These are phyloP conservation scores for Lachnellula suecica DNA, from an alignment of 2,329 filamentous ascomycete genomes.

Conservation along the genomic window DNA sequence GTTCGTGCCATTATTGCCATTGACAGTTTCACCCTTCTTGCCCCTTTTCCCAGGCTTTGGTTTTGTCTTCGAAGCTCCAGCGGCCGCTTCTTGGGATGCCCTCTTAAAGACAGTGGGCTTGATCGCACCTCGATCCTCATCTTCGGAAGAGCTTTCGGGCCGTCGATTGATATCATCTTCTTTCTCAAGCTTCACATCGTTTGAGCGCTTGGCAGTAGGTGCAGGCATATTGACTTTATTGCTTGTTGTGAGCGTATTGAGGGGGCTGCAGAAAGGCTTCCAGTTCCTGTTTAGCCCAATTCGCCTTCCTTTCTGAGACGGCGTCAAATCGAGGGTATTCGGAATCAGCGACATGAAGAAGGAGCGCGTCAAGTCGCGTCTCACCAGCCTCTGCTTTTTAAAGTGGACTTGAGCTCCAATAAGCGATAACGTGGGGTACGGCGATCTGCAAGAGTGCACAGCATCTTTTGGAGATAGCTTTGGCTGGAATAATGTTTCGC, in stretches of 20 bases:
- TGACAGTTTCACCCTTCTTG: neutral
- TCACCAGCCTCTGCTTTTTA: neutral
- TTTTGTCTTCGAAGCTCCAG: neutral
- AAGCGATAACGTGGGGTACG: slow-evolving; percentile 8
- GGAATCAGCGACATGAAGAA: slow-evolving; percentile 7
- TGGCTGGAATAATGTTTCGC: neutral
- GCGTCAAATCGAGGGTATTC: neutral
- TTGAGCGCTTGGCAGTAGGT: neutral
- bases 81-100: neutral
- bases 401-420: slow-evolving; percentile 3
- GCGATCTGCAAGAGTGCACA: slow-evolving; percentile 1
- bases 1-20: neutral
- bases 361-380: slow-evolving; percentile 12
- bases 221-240: slow-evolving; percentile 5
- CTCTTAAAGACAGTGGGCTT: neutral
- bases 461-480: neutral
- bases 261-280: neutral
- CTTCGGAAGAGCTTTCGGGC: slow-evolving; percentile 7
- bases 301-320: slow-evolving; percentile 3
- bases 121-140: neutral
- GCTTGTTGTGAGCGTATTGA: slow-evolving; percentile 1
- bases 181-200: slow-evolving; percentile 1
- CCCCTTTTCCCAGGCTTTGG: neutral
- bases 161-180: slow-evolving; percentile 11
- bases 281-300: slow-evolving; percentile 7